phyloP scores from a whole-genome alignment of 2,329 filamentous ascomycete genomes.

The Cladosporium sp. region DNA sequence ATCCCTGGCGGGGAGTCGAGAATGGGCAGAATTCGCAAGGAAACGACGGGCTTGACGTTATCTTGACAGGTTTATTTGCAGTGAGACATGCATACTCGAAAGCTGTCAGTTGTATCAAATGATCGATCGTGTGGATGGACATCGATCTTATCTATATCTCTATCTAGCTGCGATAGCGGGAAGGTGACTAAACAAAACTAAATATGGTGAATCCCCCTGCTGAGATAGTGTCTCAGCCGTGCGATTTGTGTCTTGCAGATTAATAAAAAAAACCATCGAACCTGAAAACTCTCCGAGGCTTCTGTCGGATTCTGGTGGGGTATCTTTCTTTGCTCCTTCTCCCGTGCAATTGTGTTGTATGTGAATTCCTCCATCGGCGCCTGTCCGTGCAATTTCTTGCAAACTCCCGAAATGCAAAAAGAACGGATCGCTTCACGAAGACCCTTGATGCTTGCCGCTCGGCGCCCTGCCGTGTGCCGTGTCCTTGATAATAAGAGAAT shows the following conservation, averaged over 20 bases:
- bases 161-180: background rate
- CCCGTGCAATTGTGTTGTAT: background rate
- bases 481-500: background rate
- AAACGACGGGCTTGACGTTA: background rate
- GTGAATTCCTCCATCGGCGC: slow-evolving; percentile 2
- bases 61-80: background rate
- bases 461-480: background rate
- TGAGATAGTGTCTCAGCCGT: background rate
- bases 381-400: background rate
- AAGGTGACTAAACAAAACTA: background rate
- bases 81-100: background rate
- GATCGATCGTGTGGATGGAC: background rate
- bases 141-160: background rate
- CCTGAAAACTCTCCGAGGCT: background rate
- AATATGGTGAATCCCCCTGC: background rate
- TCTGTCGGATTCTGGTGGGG: background rate
- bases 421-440: background rate
- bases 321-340: slow-evolving; percentile 11
- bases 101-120: background rate
- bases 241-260: background rate
- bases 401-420: slow-evolving; percentile 4
- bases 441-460: background rate
- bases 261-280: background rate
- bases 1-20: slow-evolving; percentile 4
- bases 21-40: background rate